Evolutionary conservation across 495 filamentous ascomycete genomes (phyloP).

Genomic region (Penicillium lividum): DNA sequence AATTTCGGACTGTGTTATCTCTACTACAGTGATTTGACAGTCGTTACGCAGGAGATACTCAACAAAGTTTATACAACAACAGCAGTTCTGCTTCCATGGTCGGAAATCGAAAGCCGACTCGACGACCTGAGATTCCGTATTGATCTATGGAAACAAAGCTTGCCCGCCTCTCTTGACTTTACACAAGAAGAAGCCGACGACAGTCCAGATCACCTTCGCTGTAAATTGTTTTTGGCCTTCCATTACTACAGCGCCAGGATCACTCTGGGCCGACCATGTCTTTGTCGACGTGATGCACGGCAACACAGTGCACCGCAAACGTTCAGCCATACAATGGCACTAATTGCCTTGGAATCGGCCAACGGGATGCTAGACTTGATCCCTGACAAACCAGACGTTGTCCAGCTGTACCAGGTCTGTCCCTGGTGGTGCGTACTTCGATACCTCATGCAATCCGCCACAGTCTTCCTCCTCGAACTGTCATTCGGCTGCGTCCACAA

Average conservation of each 20-base stretch:
- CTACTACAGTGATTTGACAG: constrained; percentile 49
- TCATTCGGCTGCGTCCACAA: constrained; percentile 57
- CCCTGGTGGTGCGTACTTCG: constrained; percentile 70
- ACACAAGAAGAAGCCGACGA: constrained; percentile 31
- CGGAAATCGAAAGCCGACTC: constrained; percentile 60
- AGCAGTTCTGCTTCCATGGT: constrained; percentile 54
- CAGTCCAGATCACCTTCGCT: constrained; percentile 29
- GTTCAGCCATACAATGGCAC: constrained; percentile 58
- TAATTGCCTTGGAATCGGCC: constrained; percentile 56
- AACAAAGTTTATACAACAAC: constrained; percentile 58
- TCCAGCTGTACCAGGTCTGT: constrained; percentile 51
- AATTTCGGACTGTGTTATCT: constrained; percentile 48
- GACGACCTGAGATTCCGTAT: constrained; percentile 48
- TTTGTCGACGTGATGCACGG: constrained; percentile 57
- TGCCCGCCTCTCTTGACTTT: constrained; percentile 54
- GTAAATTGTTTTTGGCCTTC: constrained; percentile 51
- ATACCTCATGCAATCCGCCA: constrained; percentile 62
- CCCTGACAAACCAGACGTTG: constrained; percentile 43
- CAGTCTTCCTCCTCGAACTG: constrained; percentile 62
- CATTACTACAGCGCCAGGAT: constrained; percentile 59
- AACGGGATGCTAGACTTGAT: constrained; percentile 54
- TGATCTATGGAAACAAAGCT: constrained; percentile 52
- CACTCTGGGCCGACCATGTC: constrained; percentile 60
- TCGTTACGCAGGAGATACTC: constrained; percentile 56
- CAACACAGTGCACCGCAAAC: constrained; percentile 27